A percentile compares a stretch with the other conserved stretches of the same genome.
These are phyloP conservation scores for Stenogyne calaminthoides DNA, from an alignment of 305 asterid species.

Conservation along the genomic window DNA sequence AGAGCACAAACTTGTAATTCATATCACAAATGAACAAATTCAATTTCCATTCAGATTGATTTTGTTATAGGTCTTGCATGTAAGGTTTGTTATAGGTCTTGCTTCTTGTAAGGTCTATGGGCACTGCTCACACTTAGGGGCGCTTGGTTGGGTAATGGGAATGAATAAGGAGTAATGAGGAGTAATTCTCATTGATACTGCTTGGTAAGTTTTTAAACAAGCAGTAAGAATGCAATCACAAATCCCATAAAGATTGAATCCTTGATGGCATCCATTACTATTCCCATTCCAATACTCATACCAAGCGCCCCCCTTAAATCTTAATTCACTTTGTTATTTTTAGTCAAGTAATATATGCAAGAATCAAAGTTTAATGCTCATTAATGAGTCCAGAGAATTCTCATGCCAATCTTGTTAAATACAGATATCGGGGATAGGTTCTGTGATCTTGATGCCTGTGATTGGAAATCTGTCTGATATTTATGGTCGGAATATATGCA, in stretches of 20 bases:
- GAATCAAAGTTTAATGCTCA: neutral
- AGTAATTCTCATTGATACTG: no score
- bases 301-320: neutral
- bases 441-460: slow-evolving; percentile 49
- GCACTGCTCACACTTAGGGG: neutral
- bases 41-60: neutral
- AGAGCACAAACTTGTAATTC: neutral
- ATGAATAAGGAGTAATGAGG: no score
- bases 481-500: slow-evolving; percentile 35
- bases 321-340: neutral
- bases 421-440: slow-evolving; percentile 52
- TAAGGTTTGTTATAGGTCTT: neutral
- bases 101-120: neutral
- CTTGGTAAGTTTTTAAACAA: no score
- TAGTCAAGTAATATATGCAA: neutral
- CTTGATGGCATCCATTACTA: no score
- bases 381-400: slow-evolving; percentile 4
- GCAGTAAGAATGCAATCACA: no score
- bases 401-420: slow-evolving; percentile 15
- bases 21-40: neutral
- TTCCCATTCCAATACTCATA: no score
- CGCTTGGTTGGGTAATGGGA: no score
- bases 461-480: slow-evolving; percentile 45
- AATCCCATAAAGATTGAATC: no score
- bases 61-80: neutral